A percentile compares a stretch with the other conserved stretches of the same genome.
Evolutionary conservation across 495 filamentous ascomycete species (phyloP).

Genomic region (Penicillium pancosmium): DNA sequence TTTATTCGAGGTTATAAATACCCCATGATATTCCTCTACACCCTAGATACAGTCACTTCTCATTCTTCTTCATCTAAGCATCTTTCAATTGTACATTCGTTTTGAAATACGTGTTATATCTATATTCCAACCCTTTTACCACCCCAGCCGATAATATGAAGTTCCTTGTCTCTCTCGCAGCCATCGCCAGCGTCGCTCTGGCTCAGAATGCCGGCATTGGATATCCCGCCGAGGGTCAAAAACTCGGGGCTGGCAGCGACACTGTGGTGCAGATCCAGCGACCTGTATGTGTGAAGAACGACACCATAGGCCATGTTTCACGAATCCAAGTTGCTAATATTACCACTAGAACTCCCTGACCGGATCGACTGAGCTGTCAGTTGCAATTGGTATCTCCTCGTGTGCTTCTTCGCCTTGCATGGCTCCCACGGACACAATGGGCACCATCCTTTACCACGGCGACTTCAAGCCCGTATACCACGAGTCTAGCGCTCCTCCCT

Average conservation of each 20-base stretch:
- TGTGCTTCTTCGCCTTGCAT: conserved; percentile 24
- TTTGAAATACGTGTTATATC: background rate
- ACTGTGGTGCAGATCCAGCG: conserved; percentile 37
- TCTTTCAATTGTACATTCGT: conserved; percentile 3
- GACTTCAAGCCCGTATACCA: conserved; percentile 36
- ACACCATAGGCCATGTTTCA: background rate
- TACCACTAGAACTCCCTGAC: conserved; percentile 33
- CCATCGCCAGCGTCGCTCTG: conserved; percentile 51
- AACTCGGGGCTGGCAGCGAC: conserved; percentile 22
- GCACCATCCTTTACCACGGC: conserved; percentile 35
- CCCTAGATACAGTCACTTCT: background rate
- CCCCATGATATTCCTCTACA: background rate
- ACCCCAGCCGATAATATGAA: conserved; percentile 18
- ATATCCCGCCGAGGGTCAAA: conserved; percentile 50
- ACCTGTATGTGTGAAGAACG: conserved; percentile 25
- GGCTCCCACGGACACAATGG: conserved; percentile 26
- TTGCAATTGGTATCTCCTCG: conserved; percentile 40
- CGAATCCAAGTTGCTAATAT: background rate
- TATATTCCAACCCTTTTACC: conserved; percentile 1
- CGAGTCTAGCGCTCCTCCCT: conserved; percentile 28
- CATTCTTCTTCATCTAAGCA: background rate
- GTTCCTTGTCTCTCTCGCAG: conserved; percentile 23
- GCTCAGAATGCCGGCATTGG: conserved; percentile 67
- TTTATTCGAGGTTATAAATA: background rate
- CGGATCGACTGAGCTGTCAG: conserved; percentile 28